A percentile compares a stretch with the other conserved stretches of the same genome.
These are phyloP conservation scores for Arxiozyma slooffiae DNA, from an alignment of 1,139 yeast species.

Conservation along the genomic window DNA sequence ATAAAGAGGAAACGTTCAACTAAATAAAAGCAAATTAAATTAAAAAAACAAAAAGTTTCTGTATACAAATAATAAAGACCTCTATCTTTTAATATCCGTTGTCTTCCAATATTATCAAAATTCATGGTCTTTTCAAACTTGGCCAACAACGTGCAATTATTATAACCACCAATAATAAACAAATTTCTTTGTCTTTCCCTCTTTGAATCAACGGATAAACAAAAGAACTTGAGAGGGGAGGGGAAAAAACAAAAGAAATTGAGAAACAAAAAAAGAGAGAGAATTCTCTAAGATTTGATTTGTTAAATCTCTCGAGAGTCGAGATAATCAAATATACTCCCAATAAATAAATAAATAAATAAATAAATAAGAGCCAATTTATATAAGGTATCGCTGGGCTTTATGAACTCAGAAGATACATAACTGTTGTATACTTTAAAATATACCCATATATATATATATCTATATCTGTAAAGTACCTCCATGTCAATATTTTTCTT, in stretches of 20 bases:
- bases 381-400: no score
- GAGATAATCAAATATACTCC: not conserved
- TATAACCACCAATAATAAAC: no score
- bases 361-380: not conserved
- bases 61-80: not conserved
- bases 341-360: no score
- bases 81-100: not conserved
- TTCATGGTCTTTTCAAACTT: not conserved
- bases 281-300: slow-evolving; percentile 1
- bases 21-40: not conserved
- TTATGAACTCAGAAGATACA: no score
- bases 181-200: not conserved
- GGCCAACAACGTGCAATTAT: no score
- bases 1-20: no score
- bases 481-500: no score
- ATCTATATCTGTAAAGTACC: no score
- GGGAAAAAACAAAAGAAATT: not conserved
- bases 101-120: not conserved
- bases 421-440: no score
- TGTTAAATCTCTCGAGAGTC: not conserved
- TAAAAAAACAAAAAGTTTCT: no score
- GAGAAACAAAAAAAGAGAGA: not conserved
- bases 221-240: not conserved
- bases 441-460: no score
- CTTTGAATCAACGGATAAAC: not conserved